These are phyloP conservation scores for Cutaneotrichosporon sp. DNA, from an alignment of 1,284 basidiomycete genomes.

Conservation along the genomic window DNA sequence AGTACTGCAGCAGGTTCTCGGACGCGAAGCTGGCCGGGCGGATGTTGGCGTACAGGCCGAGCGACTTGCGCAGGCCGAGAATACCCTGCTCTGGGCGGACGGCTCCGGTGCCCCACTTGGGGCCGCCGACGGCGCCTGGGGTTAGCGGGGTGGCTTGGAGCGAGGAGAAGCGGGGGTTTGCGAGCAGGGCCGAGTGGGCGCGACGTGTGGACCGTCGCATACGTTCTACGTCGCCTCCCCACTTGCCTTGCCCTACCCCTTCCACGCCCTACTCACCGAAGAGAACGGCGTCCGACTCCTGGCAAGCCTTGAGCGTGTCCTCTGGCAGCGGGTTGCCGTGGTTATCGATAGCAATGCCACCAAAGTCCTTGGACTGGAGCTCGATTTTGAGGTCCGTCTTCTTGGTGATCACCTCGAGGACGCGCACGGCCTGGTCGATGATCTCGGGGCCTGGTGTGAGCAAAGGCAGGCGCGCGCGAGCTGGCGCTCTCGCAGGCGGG, in stretches of 20 bases:
- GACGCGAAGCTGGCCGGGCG: slow-evolving; percentile 93
- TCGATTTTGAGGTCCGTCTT: slow-evolving; percentile 69
- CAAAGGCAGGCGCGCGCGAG: neutral
- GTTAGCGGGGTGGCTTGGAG: neutral
- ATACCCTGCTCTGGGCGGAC: slow-evolving; percentile 95
- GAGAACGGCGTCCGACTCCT: slow-evolving; percentile 83
- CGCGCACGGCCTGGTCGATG: slow-evolving; percentile 76
- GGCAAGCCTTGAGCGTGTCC: slow-evolving; percentile 77
- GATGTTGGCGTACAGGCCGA: slow-evolving; percentile 96
- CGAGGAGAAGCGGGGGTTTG: no score
- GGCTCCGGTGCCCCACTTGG: slow-evolving; percentile 93
- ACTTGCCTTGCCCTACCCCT: no score
- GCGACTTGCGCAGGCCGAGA: slow-evolving; percentile 83
- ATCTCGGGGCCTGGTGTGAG: slow-evolving; percentile 77
- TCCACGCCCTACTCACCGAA: slow-evolving; percentile 61
- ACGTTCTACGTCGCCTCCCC: no score
- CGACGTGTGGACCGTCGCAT: no score
- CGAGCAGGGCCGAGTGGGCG: no score
- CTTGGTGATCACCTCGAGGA: slow-evolving; percentile 71
- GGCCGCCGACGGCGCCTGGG: slow-evolving; percentile 87
- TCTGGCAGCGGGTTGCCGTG: slow-evolving; percentile 77
- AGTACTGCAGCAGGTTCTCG: slow-evolving; percentile 77
- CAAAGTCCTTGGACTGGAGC: slow-evolving; percentile 66
- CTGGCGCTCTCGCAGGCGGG: neutral
- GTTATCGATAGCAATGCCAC: slow-evolving; percentile 88